These are phyloP conservation scores for Talaromyces marneffei DNA, from an alignment of 2,329 filamentous ascomycete species.

Conservation along the genomic window DNA sequence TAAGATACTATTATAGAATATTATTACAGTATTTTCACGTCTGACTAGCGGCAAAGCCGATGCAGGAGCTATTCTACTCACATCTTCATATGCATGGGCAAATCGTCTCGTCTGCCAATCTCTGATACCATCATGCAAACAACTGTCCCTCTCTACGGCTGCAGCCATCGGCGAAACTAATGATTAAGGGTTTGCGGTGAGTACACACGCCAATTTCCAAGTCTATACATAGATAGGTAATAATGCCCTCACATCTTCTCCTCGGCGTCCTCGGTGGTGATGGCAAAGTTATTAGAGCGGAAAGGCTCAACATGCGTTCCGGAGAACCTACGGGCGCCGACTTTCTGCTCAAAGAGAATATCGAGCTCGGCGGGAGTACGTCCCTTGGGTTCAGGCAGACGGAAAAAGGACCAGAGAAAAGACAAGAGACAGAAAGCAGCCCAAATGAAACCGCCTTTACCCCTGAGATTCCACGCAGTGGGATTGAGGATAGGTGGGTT, in stretches of 20 bases:
- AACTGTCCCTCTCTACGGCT: too few species aligned
- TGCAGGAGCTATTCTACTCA: too few species aligned
- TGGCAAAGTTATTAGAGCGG: slow-evolving; percentile 7
- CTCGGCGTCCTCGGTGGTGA: slow-evolving; percentile 1
- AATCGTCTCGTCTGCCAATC: too few species aligned
- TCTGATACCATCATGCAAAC: too few species aligned
- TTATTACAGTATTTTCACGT: too few species aligned
- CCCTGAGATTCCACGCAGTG: slow-evolving; percentile 34
- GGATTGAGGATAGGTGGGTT: slow-evolving; percentile 31
- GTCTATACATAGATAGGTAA: not conserved
- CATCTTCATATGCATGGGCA: too few species aligned
- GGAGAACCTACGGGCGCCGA: slow-evolving; percentile 28
- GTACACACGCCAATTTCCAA: not conserved
- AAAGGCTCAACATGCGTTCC: slow-evolving; percentile 30
- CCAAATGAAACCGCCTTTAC: slow-evolving; percentile 39
- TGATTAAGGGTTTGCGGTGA: not conserved
- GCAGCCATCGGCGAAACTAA: not conserved
- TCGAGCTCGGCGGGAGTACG: slow-evolving; percentile 40
- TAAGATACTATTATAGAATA: too few species aligned
- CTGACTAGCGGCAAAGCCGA: too few species aligned
- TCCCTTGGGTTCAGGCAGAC: slow-evolving; percentile 38
- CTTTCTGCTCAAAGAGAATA: slow-evolving; percentile 36
- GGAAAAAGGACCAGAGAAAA: slow-evolving; percentile 36
- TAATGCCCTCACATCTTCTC: not conserved
- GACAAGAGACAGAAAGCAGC: slow-evolving; percentile 31